Evolutionary conservation across 2,329 filamentous ascomycete species (phyloP).

Genomic region (Cercospora sesami): DNA sequence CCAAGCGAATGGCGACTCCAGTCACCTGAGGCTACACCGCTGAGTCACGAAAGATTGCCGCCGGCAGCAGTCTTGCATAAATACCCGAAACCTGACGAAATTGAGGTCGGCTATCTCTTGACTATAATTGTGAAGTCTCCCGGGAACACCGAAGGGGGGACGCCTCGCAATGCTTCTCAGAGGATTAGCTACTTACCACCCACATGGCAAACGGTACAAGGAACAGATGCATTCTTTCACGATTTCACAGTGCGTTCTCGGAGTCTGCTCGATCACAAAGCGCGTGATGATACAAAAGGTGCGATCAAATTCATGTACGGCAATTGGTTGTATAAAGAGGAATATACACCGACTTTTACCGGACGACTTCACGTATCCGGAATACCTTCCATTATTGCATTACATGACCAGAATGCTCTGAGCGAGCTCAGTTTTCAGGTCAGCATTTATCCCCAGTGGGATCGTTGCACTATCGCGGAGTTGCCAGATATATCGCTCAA

Average conservation of each 20-base stretch:
- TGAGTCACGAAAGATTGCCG: background rate
- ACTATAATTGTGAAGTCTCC: background rate
- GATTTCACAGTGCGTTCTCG: background rate
- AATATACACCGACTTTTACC: background rate
- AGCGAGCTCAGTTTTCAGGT: background rate
- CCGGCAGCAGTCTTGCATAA: background rate
- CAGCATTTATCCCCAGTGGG: slow-evolving; percentile 6
- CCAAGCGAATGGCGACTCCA: background rate
- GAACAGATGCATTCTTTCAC: background rate
- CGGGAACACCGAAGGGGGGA: background rate
- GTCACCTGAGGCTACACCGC: background rate
- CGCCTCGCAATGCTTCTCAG: background rate
- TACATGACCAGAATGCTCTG: background rate
- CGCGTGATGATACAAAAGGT: background rate
- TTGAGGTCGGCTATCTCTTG: slow-evolving; percentile 4
- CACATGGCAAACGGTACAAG: background rate
- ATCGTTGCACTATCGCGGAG: background rate
- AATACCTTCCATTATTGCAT: background rate
- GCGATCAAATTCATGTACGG: slow-evolving; percentile 1
- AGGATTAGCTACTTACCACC: background rate
- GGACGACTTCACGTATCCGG: background rate
- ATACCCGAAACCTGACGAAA: background rate
- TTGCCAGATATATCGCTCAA: slow-evolving; percentile 2
- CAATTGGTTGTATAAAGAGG: background rate
- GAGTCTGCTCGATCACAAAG: background rate